These are phyloP conservation scores for Eutrema japonicum DNA, from an alignment of 345 rosid species.

Conservation along the genomic window DNA sequence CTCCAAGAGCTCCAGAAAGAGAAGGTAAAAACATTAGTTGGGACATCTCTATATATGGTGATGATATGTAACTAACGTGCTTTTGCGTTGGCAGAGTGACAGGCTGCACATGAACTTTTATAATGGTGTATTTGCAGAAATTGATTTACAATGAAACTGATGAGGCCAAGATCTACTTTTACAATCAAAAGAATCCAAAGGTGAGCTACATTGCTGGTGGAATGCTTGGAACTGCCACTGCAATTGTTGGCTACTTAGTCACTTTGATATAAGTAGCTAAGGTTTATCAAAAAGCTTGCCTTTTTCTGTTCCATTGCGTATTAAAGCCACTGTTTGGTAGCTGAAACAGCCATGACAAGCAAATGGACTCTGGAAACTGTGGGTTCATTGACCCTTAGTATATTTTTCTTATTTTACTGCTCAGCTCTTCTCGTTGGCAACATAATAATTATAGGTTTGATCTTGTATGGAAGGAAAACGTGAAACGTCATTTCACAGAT, in stretches of 20 bases:
- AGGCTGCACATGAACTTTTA: conserved; percentile 59
- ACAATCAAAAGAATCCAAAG: too few species aligned
- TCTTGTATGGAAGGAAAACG: background rate
- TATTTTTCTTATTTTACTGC: background rate
- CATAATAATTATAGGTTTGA: conserved; percentile 17
- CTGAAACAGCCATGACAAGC: conserved; percentile 23
- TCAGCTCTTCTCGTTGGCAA: conserved; percentile 20
- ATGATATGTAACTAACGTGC: conserved; percentile 18
- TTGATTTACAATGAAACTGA: too few species aligned
- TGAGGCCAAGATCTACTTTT: too few species aligned
- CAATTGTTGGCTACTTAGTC: conserved; percentile 58
- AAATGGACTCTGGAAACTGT: conserved; percentile 34
- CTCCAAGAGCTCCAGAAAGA: conserved; percentile 96
- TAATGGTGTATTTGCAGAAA: too few species aligned
- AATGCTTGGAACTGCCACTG: conserved; percentile 57
- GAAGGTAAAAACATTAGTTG: conserved; percentile 59
- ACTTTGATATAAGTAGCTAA: conserved; percentile 25
- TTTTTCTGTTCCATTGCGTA: background rate
- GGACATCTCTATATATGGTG: background rate
- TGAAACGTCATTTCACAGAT: conserved; percentile 1
- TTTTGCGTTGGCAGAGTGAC: conserved; percentile 64
- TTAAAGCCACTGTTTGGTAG: conserved; percentile 15
- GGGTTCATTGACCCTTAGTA: background rate
- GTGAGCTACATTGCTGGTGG: too few species aligned
- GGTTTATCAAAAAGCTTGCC: background rate